These are phyloP conservation scores for Malbranchea zuffiana DNA, from an alignment of 2,329 filamentous ascomycete genomes.

Conservation along the genomic window DNA sequence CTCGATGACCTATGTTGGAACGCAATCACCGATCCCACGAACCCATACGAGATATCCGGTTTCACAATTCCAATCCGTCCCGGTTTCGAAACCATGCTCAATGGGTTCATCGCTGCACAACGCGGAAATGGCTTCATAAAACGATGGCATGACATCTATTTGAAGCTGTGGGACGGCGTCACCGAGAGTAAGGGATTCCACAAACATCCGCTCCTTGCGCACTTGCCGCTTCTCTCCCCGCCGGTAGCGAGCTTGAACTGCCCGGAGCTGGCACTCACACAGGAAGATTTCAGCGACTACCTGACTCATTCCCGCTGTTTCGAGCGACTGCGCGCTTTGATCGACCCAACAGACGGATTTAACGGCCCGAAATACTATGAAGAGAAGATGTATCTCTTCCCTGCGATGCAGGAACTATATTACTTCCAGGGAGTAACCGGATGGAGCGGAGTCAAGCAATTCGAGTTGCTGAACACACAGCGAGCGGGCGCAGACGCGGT, in stretches of 20 bases:
- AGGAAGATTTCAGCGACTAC: slow-evolving; percentile 5
- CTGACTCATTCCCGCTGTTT: slow-evolving; percentile 1
- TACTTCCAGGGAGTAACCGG: slow-evolving; percentile 16
- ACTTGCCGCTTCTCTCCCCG: too few relatives aligned
- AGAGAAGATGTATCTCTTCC: neutral
- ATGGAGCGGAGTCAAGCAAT: slow-evolving; percentile 24
- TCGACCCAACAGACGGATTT: neutral
- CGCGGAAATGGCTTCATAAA: neutral
- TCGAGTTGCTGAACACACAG: slow-evolving; percentile 24
- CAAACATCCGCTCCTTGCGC: neutral
- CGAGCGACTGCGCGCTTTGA: neutral
- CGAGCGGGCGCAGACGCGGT: slow-evolving; percentile 17
- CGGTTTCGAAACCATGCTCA: too few relatives aligned
- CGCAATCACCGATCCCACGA: slow-evolving; percentile 27
- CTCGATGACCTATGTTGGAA: slow-evolving; percentile 34
- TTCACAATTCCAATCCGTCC: too few relatives aligned
- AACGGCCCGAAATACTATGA: neutral
- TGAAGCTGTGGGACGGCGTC: neutral
- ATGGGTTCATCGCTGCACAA: slow-evolving; percentile 4
- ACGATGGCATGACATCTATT: slow-evolving; percentile 3
- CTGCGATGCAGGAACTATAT: neutral
- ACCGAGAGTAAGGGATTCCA: neutral
- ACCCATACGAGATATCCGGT: slow-evolving; percentile 22
- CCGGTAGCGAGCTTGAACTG: slow-evolving; percentile 3
- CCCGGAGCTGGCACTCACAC: slow-evolving; percentile 4